A percentile compares a stretch with the other conserved stretches of the same genome.
These are phyloP conservation scores for Malassezia yamatoensis DNA, from an alignment of 1,284 basidiomycete species.

Conservation along the genomic window DNA sequence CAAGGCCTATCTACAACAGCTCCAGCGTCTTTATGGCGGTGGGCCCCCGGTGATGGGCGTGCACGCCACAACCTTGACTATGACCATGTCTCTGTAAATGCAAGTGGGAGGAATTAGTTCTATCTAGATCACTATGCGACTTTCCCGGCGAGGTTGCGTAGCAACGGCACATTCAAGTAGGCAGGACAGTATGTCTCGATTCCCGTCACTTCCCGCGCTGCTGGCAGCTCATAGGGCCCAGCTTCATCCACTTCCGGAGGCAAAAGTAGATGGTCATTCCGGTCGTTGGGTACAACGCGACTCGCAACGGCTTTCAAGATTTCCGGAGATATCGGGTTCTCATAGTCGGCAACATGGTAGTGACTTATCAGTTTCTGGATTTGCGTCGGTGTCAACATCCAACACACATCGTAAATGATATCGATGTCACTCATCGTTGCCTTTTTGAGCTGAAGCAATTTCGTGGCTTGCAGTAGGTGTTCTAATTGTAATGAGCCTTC, in stretches of 20 bases:
- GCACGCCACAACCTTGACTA: conserved; percentile 43
- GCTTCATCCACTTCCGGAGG: conserved; percentile 48
- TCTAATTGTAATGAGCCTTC: conserved; percentile 95
- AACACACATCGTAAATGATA: conserved; percentile 96
- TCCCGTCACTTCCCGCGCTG: conserved; percentile 46
- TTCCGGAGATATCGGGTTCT: conserved; percentile 51
- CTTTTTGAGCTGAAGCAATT: conserved; percentile 95
- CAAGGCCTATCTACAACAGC: conserved; percentile 35
- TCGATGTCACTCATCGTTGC: conserved; percentile 66
- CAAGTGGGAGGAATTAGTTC: not conserved
- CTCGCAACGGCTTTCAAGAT: conserved; percentile 47
- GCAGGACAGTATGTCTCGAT: conserved; percentile 48
- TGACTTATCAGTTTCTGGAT: conserved; percentile 97
- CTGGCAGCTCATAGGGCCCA: conserved; percentile 44
- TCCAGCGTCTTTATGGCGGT: conserved; percentile 39
- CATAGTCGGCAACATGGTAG: conserved; percentile 97
- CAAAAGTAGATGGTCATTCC: conserved; percentile 45
- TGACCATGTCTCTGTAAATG: conserved; percentile 34
- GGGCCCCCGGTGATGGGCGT: conserved; percentile 43
- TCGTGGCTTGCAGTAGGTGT: conserved; percentile 98
- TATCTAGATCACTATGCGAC: conserved; percentile 20
- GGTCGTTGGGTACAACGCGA: conserved; percentile 45
- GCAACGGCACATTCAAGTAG: conserved; percentile 41
- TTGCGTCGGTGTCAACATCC: conserved; percentile 98
- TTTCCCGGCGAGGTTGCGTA: conserved; percentile 38